A percentile compares a stretch with the other conserved stretches of the same genome.
phyloP scores from a whole-genome alignment of 495 filamentous ascomycete species.

The Xylaria longipes region DNA sequence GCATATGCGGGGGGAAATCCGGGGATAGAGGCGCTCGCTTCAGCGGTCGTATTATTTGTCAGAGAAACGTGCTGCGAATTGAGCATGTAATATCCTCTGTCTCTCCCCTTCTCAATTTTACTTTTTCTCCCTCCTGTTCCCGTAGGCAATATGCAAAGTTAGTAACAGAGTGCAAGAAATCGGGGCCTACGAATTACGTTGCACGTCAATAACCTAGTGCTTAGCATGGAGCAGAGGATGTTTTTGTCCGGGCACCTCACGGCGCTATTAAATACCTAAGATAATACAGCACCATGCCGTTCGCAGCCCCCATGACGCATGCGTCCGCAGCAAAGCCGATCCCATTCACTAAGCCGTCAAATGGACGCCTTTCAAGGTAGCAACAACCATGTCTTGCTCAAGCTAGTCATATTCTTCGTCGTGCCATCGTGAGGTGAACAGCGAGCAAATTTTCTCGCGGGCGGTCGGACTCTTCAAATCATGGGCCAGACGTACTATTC shows the following conservation, averaged over 20 bases:
- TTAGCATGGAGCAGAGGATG: slow-evolving; percentile 8
- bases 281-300: slow-evolving; percentile 17
- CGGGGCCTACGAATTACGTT: neutral
- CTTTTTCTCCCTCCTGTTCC: neutral
- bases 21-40: slow-evolving; percentile 9
- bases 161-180: neutral
- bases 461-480: neutral
- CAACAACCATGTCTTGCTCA: neutral
- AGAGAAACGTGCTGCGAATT: no score
- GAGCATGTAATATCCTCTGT: neutral
- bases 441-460: neutral
- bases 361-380: neutral
- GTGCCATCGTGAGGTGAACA: neutral
- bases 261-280: slow-evolving; percentile 11
- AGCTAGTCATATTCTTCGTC: neutral
- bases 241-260: slow-evolving; percentile 6
- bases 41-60: neutral
- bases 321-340: slow-evolving; percentile 12
- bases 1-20: slow-evolving; percentile 15
- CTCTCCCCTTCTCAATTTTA: neutral
- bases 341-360: neutral
- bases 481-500: slow-evolving; percentile 19
- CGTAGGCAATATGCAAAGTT: neutral
- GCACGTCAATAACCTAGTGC: neutral
- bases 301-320: neutral